A percentile compares a stretch with the other conserved stretches of the same genome.
Conservation (phyloP, 805 yeast genomes). For the Citeromyces nyonsensis region DNA sequence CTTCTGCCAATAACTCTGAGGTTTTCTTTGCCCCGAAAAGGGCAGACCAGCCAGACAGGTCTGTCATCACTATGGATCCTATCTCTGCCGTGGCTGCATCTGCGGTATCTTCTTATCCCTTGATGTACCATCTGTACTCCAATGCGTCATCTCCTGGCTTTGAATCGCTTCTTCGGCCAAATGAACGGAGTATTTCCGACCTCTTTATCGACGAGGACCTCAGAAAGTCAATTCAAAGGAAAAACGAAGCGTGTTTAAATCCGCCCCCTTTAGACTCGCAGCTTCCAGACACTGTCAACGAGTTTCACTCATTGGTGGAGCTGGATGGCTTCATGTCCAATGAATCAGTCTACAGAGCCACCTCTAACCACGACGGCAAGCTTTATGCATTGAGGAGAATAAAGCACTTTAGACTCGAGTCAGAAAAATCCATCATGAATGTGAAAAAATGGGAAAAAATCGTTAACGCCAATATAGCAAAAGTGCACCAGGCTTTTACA, state of each 20-base stretch:
- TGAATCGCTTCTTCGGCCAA: slow-evolving; percentile 40
- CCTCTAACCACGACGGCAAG: slow-evolving; percentile 64
- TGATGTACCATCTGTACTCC: slow-evolving; percentile 80
- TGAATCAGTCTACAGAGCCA: slow-evolving; percentile 48
- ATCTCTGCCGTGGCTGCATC: slow-evolving; percentile 3
- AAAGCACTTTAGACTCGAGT: slow-evolving; percentile 37
- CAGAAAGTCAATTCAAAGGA: slow-evolving; percentile 54
- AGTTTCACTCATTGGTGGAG: slow-evolving; percentile 76
- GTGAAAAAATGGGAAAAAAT: slow-evolving; percentile 56
- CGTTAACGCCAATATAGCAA: slow-evolving; percentile 42
- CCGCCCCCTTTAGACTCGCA: slow-evolving; percentile 31
- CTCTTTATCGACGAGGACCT: slow-evolving; percentile 62
- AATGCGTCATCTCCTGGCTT: slow-evolving; percentile 76
- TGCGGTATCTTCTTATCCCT: not conserved
- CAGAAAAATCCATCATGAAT: slow-evolving; percentile 42
- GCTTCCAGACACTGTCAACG: slow-evolving; percentile 66
- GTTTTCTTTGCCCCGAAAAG: slow-evolving; percentile 4
- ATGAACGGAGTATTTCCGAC: slow-evolving; percentile 54
- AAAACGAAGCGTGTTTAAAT: slow-evolving; percentile 66
- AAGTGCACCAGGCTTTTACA: slow-evolving; percentile 70
- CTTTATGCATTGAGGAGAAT: slow-evolving; percentile 65
- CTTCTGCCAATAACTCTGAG: slow-evolving; percentile 10
- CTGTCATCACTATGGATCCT: slow-evolving; percentile 1
- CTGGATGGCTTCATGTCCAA: slow-evolving; percentile 37
- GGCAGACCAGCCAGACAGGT: slow-evolving; percentile 3